phyloP scores from a whole-genome alignment of 768 basidiomycete genomes.

The Brasilioporus rufonigricans region DNA sequence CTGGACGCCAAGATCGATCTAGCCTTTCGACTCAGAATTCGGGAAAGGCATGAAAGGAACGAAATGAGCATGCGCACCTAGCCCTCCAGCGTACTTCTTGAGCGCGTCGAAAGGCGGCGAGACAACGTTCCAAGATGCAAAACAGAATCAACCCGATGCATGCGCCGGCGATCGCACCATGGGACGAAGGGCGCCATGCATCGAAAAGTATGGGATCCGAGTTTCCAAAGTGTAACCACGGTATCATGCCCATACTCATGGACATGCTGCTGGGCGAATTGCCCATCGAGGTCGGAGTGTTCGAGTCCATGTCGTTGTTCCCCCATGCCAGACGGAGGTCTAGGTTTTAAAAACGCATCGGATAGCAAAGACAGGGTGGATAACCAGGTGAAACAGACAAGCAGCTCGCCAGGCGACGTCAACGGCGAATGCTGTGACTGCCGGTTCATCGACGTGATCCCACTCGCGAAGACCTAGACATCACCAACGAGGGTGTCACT shows the following conservation, averaged over 20 bases:
- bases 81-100: slow-evolving; percentile 57
- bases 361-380: too few relatives aligned
- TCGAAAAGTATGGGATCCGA: slow-evolving; percentile 67
- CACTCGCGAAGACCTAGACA: too few relatives aligned
- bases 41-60: background rate
- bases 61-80: slow-evolving; percentile 39
- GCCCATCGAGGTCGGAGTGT: background rate
- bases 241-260: slow-evolving; percentile 40
- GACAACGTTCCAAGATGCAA: slow-evolving; percentile 66
- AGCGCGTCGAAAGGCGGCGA: slow-evolving; percentile 54
- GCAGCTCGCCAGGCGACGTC: too few relatives aligned
- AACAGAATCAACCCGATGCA: slow-evolving; percentile 69
- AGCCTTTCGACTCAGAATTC: background rate
- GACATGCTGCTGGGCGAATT: slow-evolving; percentile 4
- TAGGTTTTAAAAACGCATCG: too few relatives aligned
- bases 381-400: too few relatives aligned
- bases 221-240: slow-evolving; percentile 65
- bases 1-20: slow-evolving; percentile 9
- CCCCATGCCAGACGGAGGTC: too few relatives aligned
- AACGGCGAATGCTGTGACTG: too few relatives aligned
- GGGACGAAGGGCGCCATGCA: slow-evolving; percentile 62
- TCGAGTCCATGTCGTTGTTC: background rate
- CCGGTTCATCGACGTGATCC: too few relatives aligned
- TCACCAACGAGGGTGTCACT: too few relatives aligned
- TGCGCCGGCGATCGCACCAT: slow-evolving; percentile 73